Evolutionary conservation across 345 rosid genomes (phyloP).

Genomic region (Kernera saxatilis): DNA sequence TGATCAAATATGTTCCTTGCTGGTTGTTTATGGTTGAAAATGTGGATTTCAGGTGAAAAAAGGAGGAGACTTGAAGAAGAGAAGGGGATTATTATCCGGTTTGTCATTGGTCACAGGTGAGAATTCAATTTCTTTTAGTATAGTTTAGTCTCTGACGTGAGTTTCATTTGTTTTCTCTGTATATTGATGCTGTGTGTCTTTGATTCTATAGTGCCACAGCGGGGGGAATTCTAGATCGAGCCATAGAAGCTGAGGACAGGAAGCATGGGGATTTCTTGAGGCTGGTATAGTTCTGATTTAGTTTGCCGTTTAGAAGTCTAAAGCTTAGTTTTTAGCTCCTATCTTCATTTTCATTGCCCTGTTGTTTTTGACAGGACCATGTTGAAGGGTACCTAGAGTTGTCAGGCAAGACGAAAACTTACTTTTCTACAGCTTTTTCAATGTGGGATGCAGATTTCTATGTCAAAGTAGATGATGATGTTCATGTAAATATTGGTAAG

Average conservation of each 20-base stretch:
- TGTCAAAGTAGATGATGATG: constrained; percentile 97
- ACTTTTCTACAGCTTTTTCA: constrained; percentile 83
- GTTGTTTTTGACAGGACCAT: constrained; percentile 58
- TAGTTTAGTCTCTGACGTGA: not conserved
- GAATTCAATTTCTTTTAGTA: not conserved
- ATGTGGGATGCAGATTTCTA: constrained; percentile 97
- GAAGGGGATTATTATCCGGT: constrained; percentile 81
- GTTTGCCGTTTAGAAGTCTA: not conserved
- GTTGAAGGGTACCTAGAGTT: constrained; percentile 96
- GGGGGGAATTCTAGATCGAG: constrained; percentile 91
- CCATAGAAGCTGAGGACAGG: constrained; percentile 84
- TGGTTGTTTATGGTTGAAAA: not conserved
- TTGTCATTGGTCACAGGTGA: constrained; percentile 91
- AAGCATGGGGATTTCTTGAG: constrained; percentile 92
- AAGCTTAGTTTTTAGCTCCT: not conserved
- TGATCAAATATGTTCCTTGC: not conserved
- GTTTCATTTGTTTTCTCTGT: not conserved
- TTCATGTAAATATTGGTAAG: constrained; percentile 92
- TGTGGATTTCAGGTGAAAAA: constrained; percentile 57
- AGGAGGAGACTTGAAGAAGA: constrained; percentile 87
- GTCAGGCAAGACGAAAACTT: constrained; percentile 93
- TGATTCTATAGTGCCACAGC: constrained; percentile 60
- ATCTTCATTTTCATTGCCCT: constrained; percentile 4
- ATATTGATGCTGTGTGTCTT: not conserved
- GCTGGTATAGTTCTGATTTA: constrained; percentile 41